Evolutionary conservation across 306 rosid genomes (phyloP), one percentile per base, ranked within the genome.

Genomic region (Cicer pinnatifidum): DNA sequence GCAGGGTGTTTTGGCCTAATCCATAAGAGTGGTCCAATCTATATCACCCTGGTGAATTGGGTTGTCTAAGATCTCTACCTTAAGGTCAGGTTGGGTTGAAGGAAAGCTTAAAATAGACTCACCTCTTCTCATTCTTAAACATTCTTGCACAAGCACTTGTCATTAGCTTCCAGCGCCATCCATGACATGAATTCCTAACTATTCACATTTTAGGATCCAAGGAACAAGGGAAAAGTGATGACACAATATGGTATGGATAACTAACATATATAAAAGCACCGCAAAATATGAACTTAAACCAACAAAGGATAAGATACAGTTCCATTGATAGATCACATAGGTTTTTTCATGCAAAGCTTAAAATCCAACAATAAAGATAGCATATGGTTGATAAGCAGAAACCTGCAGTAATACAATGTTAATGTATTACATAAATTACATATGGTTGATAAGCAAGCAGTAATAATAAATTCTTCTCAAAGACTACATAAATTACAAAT

Each of bases 401-500:
- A 46, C 33, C 68, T 20, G 53, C n/a, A 61, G 43, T 37, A 72
- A 28, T 60, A 68, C 35, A 71, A 37, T 12, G 51, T 38, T 69
- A n/a, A 35, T 52, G 7, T 9, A 41, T 13, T 33, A 41, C 17
- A 17, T 17, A 17, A 17, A 17, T 17, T 17, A 17, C 17, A 17
- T 17, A 17, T 17, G 17, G 17, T 17, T 17, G 17, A 17, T 69
- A 43, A 63, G 46, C 73, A 70, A 54, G 56, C 56, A 63, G 13
- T 38, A 62, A 61, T 11, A 71, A 15, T 40, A 69, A 57, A 40
- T 39, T 40, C 23, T 73, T 39, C 72, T 2, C 61, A 57, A 72
- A 67, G 73, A 50, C 78, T 54, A 51, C 19, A 11, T 15, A 72
- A 80, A 50, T 52, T 16, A 41, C 33, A 48, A 16, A 52, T 52